These are phyloP conservation scores for Amaranthus palmeri DNA, from an alignment of 148 eudicot species.

Conservation along the genomic window DNA sequence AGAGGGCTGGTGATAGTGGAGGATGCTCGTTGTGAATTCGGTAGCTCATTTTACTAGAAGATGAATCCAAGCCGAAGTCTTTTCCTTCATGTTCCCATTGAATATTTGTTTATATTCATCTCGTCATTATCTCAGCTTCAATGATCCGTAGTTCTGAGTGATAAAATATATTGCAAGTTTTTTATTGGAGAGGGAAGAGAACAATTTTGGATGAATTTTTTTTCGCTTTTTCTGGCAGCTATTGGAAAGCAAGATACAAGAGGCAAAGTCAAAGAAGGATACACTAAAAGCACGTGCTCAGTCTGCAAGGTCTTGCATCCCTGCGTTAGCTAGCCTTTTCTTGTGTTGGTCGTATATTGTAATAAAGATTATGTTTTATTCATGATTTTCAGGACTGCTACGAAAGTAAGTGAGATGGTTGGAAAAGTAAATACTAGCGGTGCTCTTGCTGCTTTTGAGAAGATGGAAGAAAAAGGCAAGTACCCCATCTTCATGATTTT, in stretches of 20 bases:
- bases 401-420: conserved; percentile 88
- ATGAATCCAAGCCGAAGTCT: neutral
- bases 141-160: neutral
- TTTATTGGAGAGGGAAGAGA: neutral
- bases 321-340: neutral
- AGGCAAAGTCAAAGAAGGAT: conserved; percentile 92
- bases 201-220: neutral
- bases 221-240: conserved; percentile 42
- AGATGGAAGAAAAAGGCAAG: conserved; percentile 97
- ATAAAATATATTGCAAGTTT: neutral
- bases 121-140: neutral
- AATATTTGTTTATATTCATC: neutral
- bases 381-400: conserved; percentile 63
- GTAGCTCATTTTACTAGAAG: too few relatives aligned
- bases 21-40: neutral
- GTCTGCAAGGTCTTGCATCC: conserved; percentile 67
- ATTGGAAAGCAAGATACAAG: conserved; percentile 95
- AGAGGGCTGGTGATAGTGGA: neutral
- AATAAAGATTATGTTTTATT: conserved; percentile 8
- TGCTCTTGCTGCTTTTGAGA: conserved; percentile 96
- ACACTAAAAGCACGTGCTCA: conserved; percentile 98
- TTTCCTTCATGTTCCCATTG: neutral
- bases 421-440: conserved; percentile 93
- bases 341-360: conserved; percentile 4
- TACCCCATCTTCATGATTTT: neutral